phyloP scores from a whole-genome alignment of 306 rosid species.

The Hippophae tibetana region DNA sequence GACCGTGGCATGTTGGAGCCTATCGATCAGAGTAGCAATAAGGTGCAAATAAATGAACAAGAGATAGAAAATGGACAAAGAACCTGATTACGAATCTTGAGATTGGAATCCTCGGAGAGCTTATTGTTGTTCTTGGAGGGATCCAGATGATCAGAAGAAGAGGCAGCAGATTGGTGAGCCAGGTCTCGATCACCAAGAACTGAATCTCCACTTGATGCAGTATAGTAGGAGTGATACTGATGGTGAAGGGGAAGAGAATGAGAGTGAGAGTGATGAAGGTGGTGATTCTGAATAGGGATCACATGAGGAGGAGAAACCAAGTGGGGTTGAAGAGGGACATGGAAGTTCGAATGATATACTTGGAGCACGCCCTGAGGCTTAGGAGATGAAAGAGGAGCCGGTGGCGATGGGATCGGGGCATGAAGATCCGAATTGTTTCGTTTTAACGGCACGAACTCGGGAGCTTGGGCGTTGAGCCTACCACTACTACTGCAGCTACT shows the following conservation, averaged over 20 bases:
- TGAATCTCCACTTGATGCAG: slow-evolving; percentile 7
- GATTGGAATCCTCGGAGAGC: slow-evolving; percentile 57
- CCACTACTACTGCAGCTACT: slow-evolving; percentile 15
- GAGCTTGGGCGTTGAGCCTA: slow-evolving; percentile 89
- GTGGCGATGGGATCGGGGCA: slow-evolving; percentile 42
- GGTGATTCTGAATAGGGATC: slow-evolving; percentile 32
- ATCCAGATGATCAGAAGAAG: slow-evolving; percentile 25
- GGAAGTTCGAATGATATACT: slow-evolving; percentile 27
- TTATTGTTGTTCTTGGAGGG: slow-evolving; percentile 40
- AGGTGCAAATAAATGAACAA: background rate
- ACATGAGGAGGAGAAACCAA: slow-evolving; percentile 29
- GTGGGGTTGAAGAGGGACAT: slow-evolving; percentile 41
- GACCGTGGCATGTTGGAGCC: background rate
- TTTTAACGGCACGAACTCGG: slow-evolving; percentile 48
- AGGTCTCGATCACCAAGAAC: slow-evolving; percentile 36
- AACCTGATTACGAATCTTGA: slow-evolving; percentile 84
- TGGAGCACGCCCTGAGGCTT: slow-evolving; percentile 46
- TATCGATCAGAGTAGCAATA: background rate
- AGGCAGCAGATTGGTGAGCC: slow-evolving; percentile 30
- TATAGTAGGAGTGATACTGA: slow-evolving; percentile 12
- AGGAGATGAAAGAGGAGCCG: slow-evolving; percentile 41
- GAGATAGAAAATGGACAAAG: background rate
- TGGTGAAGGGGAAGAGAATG: slow-evolving; percentile 5
- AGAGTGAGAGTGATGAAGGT: slow-evolving; percentile 28
- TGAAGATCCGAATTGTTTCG: slow-evolving; percentile 9